These are phyloP conservation scores for Fusarium torreyae DNA, from an alignment of 2,329 filamentous ascomycete genomes.

Conservation along the genomic window DNA sequence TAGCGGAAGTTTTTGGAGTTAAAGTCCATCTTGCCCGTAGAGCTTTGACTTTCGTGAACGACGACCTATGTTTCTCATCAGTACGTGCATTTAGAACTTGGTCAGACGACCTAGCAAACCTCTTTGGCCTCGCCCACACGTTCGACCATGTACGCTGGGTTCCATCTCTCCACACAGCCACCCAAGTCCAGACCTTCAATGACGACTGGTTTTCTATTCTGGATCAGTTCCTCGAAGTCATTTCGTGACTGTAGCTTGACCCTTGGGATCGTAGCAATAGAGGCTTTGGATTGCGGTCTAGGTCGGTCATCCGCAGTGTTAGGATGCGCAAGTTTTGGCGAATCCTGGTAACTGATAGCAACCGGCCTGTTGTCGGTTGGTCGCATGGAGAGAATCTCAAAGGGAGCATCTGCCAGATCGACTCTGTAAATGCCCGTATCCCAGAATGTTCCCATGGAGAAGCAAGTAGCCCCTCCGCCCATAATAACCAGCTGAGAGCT, in stretches of 20 bases:
- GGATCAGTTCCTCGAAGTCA: slow-evolving; percentile 74
- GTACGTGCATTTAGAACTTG: neutral
- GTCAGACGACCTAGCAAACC: slow-evolving; percentile 57
- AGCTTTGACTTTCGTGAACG: slow-evolving; percentile 75
- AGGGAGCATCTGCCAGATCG: slow-evolving; percentile 22
- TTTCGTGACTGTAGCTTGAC: slow-evolving; percentile 65
- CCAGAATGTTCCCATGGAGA: slow-evolving; percentile 92
- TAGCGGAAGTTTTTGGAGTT: slow-evolving; percentile 87
- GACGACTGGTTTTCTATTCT: slow-evolving; percentile 69
- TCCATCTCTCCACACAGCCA: slow-evolving; percentile 77
- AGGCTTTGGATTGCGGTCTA: slow-evolving; percentile 25
- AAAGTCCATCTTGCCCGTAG: slow-evolving; percentile 80
- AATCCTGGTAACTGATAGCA: slow-evolving; percentile 47
- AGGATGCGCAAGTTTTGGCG: slow-evolving; percentile 46
- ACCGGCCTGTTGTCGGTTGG: neutral
- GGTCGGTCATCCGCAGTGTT: slow-evolving; percentile 14
- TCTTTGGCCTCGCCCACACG: slow-evolving; percentile 73
- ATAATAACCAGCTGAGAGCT: slow-evolving; percentile 71
- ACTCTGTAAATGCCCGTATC: slow-evolving; percentile 73
- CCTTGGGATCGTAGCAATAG: slow-evolving; percentile 62
- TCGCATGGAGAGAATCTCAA: neutral
- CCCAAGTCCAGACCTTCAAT: slow-evolving; percentile 78
- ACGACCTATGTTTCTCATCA: slow-evolving; percentile 67
- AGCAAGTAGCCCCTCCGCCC: slow-evolving; percentile 89
- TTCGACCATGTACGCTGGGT: slow-evolving; percentile 74